Evolutionary conservation across 1,284 basidiomycete species (phyloP).

Genomic region (Laetiporus sulphureus): DNA sequence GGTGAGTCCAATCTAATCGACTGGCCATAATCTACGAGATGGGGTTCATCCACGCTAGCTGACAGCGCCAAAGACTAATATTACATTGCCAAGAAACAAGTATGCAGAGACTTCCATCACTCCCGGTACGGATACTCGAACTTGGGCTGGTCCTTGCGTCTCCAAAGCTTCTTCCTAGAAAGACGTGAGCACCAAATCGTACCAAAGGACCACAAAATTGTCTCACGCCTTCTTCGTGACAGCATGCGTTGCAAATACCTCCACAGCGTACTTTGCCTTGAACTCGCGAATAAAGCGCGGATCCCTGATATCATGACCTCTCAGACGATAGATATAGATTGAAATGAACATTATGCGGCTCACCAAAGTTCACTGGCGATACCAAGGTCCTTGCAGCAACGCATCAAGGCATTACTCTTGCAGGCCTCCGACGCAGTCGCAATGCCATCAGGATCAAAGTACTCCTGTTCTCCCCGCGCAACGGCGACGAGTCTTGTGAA

Average conservation of each 20-base stretch:
- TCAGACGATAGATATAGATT: background rate
- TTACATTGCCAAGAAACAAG: no score
- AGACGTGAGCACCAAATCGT: slow-evolving; percentile 7
- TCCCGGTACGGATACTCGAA: slow-evolving; percentile 87
- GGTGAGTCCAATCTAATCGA: no score
- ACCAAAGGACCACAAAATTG: background rate
- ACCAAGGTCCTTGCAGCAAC: slow-evolving; percentile 96
- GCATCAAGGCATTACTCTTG: slow-evolving; percentile 96
- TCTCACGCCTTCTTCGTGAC: slow-evolving; percentile 86
- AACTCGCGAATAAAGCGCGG: slow-evolving; percentile 94
- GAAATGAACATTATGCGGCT: slow-evolving; percentile 12
- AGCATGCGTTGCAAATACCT: slow-evolving; percentile 81
- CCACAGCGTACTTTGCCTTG: slow-evolving; percentile 79
- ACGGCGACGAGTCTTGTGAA: slow-evolving; percentile 75
- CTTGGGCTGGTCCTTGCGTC: slow-evolving; percentile 80
- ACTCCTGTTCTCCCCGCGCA: slow-evolving; percentile 94
- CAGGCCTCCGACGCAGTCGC: slow-evolving; percentile 93
- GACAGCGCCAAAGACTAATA: no score
- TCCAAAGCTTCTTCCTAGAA: slow-evolving; percentile 83
- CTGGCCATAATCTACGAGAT: no score
- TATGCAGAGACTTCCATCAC: slow-evolving; percentile 26
- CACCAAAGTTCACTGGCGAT: slow-evolving; percentile 96
- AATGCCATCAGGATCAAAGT: slow-evolving; percentile 89
- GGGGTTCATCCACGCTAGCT: no score
- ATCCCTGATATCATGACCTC: slow-evolving; percentile 54